phyloP scores from a whole-genome alignment of 441 rosid species.

The Euphorbia celastroides region DNA sequence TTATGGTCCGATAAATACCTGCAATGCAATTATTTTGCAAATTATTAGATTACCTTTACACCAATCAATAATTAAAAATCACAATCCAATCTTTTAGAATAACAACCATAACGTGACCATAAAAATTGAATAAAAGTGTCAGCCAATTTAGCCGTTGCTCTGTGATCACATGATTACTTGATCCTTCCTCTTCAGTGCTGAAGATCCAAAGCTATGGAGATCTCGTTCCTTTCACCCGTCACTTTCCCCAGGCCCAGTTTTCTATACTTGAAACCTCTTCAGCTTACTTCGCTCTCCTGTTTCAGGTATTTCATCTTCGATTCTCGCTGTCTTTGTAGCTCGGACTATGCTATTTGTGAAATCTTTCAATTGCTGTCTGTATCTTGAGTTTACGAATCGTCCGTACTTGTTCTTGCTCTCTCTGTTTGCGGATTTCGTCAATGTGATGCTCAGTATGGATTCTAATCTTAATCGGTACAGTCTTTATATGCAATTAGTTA shows the following conservation, averaged over 20 bases:
- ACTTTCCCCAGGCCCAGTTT: slow-evolving; percentile 10
- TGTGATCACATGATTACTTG: background rate
- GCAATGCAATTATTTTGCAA: too few relatives aligned
- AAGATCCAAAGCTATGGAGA: slow-evolving; percentile 16
- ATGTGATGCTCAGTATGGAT: background rate
- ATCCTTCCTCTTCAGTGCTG: background rate
- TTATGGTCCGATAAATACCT: too few relatives aligned
- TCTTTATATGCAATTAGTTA: too few relatives aligned
- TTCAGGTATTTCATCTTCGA: slow-evolving; percentile 20
- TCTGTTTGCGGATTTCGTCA: background rate
- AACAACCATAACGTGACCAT: background rate
- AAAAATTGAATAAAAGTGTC: background rate
- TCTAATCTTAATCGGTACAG: background rate
- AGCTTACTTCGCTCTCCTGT: slow-evolving; percentile 25
- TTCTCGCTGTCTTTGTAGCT: background rate
- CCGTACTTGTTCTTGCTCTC: background rate
- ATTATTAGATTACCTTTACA: background rate
- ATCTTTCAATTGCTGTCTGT: too few relatives aligned
- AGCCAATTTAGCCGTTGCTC: background rate
- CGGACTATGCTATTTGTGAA: background rate
- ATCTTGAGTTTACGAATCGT: background rate
- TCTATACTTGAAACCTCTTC: slow-evolving; percentile 7
- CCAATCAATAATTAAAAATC: background rate
- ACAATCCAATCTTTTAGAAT: background rate
- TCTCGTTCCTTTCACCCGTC: slow-evolving; percentile 25